These are phyloP conservation scores for Solanum bukasovii DNA, from an alignment of 257 asterid genomes.

Conservation along the genomic window DNA sequence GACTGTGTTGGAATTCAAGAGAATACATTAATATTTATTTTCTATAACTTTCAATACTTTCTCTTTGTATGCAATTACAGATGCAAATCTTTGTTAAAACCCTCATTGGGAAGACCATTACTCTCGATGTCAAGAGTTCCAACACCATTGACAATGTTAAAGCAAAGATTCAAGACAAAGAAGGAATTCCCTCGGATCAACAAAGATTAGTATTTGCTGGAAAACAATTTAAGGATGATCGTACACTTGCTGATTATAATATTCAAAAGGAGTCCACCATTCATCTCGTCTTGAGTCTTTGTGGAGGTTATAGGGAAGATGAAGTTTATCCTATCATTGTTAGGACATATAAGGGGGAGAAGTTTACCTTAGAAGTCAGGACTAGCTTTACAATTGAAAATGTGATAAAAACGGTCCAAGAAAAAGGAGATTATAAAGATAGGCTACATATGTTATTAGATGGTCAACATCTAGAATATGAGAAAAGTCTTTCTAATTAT, in stretches of 20 bases:
- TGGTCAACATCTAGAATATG: conserved; percentile 5
- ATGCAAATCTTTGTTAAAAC: background rate
- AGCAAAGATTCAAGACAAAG: background rate
- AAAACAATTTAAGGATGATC: background rate
- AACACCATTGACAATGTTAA: background rate
- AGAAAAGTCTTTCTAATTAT: background rate
- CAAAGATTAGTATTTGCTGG: background rate
- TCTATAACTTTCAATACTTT: background rate
- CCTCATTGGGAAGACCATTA: background rate
- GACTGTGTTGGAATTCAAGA: too few species aligned
- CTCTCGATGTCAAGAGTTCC: background rate
- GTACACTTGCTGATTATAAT: background rate
- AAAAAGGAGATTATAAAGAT: background rate
- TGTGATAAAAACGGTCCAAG: background rate
- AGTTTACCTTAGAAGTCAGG: background rate
- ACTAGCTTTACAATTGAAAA: background rate
- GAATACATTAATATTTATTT: too few species aligned
- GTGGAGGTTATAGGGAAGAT: background rate
- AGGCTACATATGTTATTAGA: background rate
- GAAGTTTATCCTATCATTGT: background rate
- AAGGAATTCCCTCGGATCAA: background rate
- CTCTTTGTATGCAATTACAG: background rate
- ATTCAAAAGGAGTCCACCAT: conserved; percentile 4
- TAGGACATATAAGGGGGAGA: background rate
- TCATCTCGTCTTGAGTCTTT: background rate